These are phyloP conservation scores for Funneliformis geosporum DNA, from an alignment of 192 early-diverging fungal genomes.

Conservation along the genomic window DNA sequence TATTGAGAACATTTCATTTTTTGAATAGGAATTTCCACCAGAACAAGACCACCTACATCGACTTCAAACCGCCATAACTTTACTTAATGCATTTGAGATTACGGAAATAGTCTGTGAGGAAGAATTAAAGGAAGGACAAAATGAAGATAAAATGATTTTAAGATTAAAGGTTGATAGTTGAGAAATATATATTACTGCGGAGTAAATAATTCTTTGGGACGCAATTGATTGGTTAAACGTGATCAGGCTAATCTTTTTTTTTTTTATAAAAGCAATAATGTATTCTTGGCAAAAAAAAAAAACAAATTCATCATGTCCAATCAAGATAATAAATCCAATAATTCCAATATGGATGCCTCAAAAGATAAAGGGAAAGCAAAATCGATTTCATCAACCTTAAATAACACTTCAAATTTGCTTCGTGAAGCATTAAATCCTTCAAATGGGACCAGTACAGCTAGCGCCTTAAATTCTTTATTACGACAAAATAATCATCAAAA, in stretches of 20 bases:
- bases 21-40: conserved; percentile 23
- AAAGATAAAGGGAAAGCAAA: not conserved
- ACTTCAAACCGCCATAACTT: conserved; percentile 8
- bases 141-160: not conserved
- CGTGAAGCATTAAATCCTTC: not conserved
- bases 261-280: not conserved
- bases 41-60: conserved; percentile 11
- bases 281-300: not conserved
- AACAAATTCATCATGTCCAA: not conserved
- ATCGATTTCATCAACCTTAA: not conserved
- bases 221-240: not conserved
- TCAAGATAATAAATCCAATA: not conserved
- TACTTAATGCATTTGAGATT: conserved; percentile 8
- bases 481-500: not conserved
- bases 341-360: not conserved
- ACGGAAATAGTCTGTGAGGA: not conserved
- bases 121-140: not conserved
- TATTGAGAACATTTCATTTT: not conserved
- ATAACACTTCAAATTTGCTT: not conserved
- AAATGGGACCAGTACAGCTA: not conserved
- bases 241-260: not conserved
- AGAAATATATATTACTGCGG: not conserved
- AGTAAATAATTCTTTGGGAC: not conserved
- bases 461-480: not conserved
- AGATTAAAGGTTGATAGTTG: not conserved